Evolutionary conservation across 805 yeast species (phyloP).

Genomic region (Cyberlindnera euphorbiae): DNA sequence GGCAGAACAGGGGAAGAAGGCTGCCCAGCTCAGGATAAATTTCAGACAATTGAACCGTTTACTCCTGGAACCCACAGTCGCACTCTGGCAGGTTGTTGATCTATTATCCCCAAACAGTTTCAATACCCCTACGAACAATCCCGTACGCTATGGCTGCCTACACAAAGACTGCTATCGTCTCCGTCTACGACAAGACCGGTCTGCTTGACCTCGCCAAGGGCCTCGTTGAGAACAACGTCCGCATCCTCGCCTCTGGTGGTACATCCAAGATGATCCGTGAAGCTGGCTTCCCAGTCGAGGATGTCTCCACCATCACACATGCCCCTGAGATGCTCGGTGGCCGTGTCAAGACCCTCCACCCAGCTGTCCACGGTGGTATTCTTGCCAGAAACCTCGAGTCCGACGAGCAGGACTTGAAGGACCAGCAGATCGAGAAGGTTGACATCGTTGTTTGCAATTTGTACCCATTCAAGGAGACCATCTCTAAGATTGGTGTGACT

Average conservation of each 20-base stretch:
- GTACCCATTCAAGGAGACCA: conserved; percentile 97
- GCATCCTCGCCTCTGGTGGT: conserved; percentile 96
- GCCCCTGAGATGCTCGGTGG: conserved; percentile 99
- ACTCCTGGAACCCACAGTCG: no score
- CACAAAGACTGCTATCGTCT: conserved; percentile 85
- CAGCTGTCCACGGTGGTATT: conserved; percentile 98
- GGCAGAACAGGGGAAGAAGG: conserved; percentile 3
- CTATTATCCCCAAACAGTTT: no score
- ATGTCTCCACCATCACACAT: conserved; percentile 89
- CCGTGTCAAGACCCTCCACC: conserved; percentile 96
- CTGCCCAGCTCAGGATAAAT: no score
- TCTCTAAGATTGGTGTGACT: conserved; percentile 92
- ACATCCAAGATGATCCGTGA: conserved; percentile 92
- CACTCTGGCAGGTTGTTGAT: no score
- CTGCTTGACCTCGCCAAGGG: conserved; percentile 95
- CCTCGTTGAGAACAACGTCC: conserved; percentile 77
- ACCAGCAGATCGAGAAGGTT: conserved; percentile 91
- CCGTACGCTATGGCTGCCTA: conserved; percentile 33
- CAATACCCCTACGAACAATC: no score
- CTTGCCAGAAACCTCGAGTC: conserved; percentile 88
- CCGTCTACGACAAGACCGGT: conserved; percentile 98
- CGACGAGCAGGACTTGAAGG: conserved; percentile 83
- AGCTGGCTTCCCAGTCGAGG: conserved; percentile 97
- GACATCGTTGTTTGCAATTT: conserved; percentile 96
- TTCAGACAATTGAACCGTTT: no score